These are phyloP conservation scores for Spirogloea muscicola DNA, from an alignment of 139 green algal species.

Conservation along the genomic window DNA sequence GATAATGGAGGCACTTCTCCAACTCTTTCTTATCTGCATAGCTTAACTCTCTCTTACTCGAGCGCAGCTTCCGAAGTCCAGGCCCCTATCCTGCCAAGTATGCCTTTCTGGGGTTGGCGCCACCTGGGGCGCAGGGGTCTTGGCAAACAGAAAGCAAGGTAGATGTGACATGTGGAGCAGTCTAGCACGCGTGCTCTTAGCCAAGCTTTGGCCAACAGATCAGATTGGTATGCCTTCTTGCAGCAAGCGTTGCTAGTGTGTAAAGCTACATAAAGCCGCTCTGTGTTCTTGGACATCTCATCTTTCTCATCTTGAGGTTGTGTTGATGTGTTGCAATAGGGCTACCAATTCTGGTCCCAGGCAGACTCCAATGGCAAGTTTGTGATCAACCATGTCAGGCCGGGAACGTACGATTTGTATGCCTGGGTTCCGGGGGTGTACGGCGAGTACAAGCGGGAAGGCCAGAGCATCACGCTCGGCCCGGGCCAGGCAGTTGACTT, in stretches of 20 bases:
- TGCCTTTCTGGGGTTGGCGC: conserved; percentile 4
- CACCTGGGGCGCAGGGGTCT: not conserved
- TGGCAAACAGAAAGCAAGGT: conserved; percentile 12
- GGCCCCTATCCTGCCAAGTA: no score
- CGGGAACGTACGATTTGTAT: conserved; percentile 10
- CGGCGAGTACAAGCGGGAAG: conserved; percentile 2
- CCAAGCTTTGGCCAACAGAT: conserved; percentile 1
- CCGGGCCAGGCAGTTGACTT: not conserved
- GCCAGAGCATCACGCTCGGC: not conserved
- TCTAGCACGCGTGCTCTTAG: no score
- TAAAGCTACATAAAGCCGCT: no score
- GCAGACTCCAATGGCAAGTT: not conserved
- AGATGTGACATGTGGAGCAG: no score
- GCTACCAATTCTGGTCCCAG: not conserved
- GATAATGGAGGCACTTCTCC: not conserved
- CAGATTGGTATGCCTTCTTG: no score
- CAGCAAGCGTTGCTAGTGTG: no score
- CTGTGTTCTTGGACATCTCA: no score
- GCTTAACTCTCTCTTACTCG: not conserved
- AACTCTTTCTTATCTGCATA: not conserved
- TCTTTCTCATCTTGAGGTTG: not conserved
- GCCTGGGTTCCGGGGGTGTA: conserved; percentile 4
- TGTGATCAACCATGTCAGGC: not conserved
- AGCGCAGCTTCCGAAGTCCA: not conserved
- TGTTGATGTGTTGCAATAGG: conserved; percentile 1